Evolutionary conservation across 768 basidiomycete species (phyloP), one percentile per base, ranked within the genome.

Genomic region (Collybiopsis confluens): DNA sequence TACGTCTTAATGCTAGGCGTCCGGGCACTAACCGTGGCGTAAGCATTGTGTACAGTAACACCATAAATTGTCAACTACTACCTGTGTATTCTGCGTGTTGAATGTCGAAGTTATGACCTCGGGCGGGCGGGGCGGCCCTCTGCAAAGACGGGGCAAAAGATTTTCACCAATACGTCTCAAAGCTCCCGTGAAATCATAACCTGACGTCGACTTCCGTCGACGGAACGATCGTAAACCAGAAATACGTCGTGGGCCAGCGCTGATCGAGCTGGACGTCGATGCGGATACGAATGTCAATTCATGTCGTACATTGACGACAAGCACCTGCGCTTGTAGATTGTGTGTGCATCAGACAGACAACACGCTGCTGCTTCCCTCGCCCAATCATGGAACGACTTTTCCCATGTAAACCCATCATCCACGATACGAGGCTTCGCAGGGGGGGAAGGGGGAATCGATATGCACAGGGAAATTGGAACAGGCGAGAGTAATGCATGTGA

Each of bases 91-190:
- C 23, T 16, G n/a, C 21, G 58, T 56, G 15, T n/a, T n/a, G n/a
- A n/a, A n/a, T n/a, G n/a, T n/a, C n/a, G n/a, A n/a, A n/a, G n/a
- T n/a, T n/a, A n/a, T n/a, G n/a, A n/a, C n/a, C n/a, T n/a, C n/a
- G n/a, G n/a, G n/a, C n/a, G n/a, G n/a, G n/a, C n/a, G n/a, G n/a
- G n/a, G n/a, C n/a, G n/a, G n/a, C n/a, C n/a, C n/a, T n/a, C n/a
- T 62, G 52, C 40, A 67, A 59, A 5, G 60, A 58, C 6, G 59
- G 61, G 1, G 65, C 45, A 30, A 58, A n/a, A n/a, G n/a, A n/a
- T 59, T 47, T 49, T 47, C n/a, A 62, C 61, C 5, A 67, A 41
- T 23, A 67, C 55, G 36, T 63, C 62, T 15, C 30, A 13, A 11
- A 48, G 46, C 18, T 48, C 30, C 9, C 27, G 46, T 26, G 2